phyloP scores from a whole-genome alignment of 2,329 filamentous ascomycete genomes.

The Blumeriella jaapii region DNA sequence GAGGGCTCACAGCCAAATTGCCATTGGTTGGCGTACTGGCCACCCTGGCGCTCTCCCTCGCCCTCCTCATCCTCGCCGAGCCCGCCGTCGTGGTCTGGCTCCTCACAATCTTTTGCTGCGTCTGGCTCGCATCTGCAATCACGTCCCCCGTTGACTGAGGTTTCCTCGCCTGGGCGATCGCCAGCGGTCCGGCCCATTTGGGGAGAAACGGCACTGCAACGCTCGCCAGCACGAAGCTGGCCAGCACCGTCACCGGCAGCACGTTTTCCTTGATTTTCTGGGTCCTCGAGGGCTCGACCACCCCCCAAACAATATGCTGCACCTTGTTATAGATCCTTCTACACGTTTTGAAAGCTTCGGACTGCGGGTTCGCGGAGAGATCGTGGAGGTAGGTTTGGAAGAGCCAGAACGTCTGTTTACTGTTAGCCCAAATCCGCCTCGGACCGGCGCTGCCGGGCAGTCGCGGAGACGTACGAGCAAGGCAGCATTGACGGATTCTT shows the following conservation, averaged over 20 bases:
- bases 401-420: constrained; percentile 68
- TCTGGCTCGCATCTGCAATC: constrained; percentile 42
- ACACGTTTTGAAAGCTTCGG: constrained; percentile 70
- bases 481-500: constrained; percentile 77
- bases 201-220: constrained; percentile 65
- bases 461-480: constrained; percentile 50
- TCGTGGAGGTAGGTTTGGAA: constrained; percentile 84
- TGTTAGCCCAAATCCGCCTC: constrained; percentile 12
- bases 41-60: constrained; percentile 33
- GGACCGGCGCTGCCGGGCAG: background rate
- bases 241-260: constrained; percentile 67
- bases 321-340: constrained; percentile 80
- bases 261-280: constrained; percentile 76
- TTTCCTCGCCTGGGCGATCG: constrained; percentile 70
- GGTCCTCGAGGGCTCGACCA: constrained; percentile 53
- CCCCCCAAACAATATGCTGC: constrained; percentile 75
- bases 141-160: constrained; percentile 52
- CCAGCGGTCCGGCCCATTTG: constrained; percentile 68
- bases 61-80: constrained; percentile 32
- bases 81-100: constrained; percentile 57
- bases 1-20: constrained; percentile 25
- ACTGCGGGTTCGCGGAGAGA: constrained; percentile 61
- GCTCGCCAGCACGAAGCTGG: constrained; percentile 68
- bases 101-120: constrained; percentile 45
- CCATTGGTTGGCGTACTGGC: constrained; percentile 25